These are phyloP conservation scores for Aspergillus transmontanensis DNA, from an alignment of 2,329 filamentous ascomycete species.

Conservation along the genomic window DNA sequence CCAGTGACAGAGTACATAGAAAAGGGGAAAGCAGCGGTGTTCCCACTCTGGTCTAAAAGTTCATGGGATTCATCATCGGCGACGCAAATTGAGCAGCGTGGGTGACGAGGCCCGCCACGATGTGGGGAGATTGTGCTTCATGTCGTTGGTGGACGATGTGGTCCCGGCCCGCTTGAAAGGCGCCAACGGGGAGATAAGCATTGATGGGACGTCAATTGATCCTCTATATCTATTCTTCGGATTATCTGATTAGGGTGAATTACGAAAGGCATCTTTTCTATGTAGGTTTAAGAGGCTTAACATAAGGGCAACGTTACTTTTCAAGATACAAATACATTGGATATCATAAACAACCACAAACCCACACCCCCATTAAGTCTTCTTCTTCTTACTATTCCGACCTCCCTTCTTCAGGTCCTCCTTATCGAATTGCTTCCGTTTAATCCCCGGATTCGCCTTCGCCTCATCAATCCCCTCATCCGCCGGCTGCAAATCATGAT, in stretches of 20 bases:
- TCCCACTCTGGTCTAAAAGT: no score
- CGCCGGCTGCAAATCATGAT: not conserved
- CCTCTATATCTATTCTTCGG: no score
- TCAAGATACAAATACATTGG: no score
- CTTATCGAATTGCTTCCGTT: not conserved
- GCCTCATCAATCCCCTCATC: not conserved
- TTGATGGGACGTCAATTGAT: not conserved
- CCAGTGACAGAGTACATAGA: no score
- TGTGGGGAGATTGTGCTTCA: not conserved
- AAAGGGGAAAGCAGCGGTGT: no score
- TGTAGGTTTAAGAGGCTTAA: no score
- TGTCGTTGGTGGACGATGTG: not conserved
- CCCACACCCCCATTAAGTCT: not conserved
- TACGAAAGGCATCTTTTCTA: no score
- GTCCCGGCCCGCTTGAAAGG: not conserved
- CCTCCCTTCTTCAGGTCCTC: not conserved
- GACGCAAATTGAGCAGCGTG: not conserved
- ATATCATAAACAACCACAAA: no score
- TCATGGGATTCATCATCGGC: not conserved
- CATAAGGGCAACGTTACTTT: no score
- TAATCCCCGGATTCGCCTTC: not conserved
- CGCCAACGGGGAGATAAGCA: not conserved
- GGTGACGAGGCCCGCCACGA: slow-evolving; percentile 1
- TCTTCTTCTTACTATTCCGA: not conserved
- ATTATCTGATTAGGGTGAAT: no score